Evolutionary conservation across 2,329 filamentous ascomycete species (phyloP), one percentile per base, ranked within the genome.

Genomic region (Fusarium sacchari): DNA sequence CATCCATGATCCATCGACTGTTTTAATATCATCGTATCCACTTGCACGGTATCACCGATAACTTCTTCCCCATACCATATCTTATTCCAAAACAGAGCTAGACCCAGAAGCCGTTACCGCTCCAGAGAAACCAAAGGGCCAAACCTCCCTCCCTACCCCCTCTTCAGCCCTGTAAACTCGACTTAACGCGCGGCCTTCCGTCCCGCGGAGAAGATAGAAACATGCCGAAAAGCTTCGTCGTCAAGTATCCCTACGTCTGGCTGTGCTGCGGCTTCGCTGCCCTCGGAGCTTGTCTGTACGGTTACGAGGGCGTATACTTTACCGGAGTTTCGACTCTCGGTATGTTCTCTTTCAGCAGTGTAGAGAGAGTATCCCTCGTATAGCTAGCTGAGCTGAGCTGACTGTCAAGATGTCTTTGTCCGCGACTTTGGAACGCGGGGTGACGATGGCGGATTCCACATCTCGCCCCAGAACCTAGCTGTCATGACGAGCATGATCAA

Each of bases 401-500:
- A 52, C 43, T 20, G 22, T 18, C 22, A 47, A 80, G 80, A 81
- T 67, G 78, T 80, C 30, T 83, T 82, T 71, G 55, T 80, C 17
- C 65, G 76, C 44, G 77, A 82, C 58, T 83, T 82, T 60, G 81
- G 81, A 37, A 63, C 73, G 20, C 69, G 63, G 14, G 71, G 74
- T 53, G 50, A 61, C 7, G 67, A 82, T 46, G 81, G 79, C 44
- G 69, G 67, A 14, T 81, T 79, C 62, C 75, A 72, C 24, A 80
- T 81, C 43, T 67, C 73, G 3, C 72, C 81, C 5, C 61, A 65
- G 13, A 69, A 62, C 9, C 42, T 78, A 40, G 69, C 76, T 20
- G 42, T 77, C 73, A 83, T 81, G 80, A 81, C 80, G 20, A 82
- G 81, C 62, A 80, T 82, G 75, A 83, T 84, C 72, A 81, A 84